A percentile compares a stretch with the other conserved stretches of the same genome.
These are phyloP conservation scores for Huiozyma naganishii DNA, from an alignment of 805 yeast genomes.

Conservation along the genomic window DNA sequence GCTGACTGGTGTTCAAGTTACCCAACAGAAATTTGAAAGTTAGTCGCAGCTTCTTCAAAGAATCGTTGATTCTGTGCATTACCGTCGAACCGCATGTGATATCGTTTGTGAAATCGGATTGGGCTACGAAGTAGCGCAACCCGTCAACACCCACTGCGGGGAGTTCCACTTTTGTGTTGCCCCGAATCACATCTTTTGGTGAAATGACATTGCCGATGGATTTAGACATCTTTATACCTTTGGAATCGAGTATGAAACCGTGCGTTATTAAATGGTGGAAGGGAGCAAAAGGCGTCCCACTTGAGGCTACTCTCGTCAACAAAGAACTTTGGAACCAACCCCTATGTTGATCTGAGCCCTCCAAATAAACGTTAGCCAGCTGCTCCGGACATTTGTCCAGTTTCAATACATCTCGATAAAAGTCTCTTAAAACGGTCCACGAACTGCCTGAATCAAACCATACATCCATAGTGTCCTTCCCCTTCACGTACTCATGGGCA, in stretches of 20 bases:
- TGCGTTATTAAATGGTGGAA: conserved; percentile 74
- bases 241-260: conserved; percentile 83
- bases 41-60: conserved; percentile 69
- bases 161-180: conserved; percentile 36
- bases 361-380: conserved; percentile 78
- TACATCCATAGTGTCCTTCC: conserved; percentile 92
- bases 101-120: conserved; percentile 76
- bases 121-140: conserved; percentile 80
- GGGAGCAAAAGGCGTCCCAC: conserved; percentile 40
- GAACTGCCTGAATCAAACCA: conserved; percentile 98
- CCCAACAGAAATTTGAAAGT: conserved; percentile 78
- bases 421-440: conserved; percentile 44
- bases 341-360: conserved; percentile 97
- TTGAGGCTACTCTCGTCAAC: conserved; percentile 56
- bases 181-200: conserved; percentile 60
- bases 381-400: conserved; percentile 29
- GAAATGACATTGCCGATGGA: conserved; percentile 73
- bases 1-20: conserved; percentile 42
- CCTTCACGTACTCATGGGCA: conserved; percentile 43
- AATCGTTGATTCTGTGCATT: conserved; percentile 65
- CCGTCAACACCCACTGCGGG: conserved; percentile 86
- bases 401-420: conserved; percentile 28
- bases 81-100: conserved; percentile 64
- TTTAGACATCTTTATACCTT: conserved; percentile 87
- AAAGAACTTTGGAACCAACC: conserved; percentile 98